A percentile compares a stretch with the other conserved stretches of the same genome.
These are phyloP conservation scores for Friedmanniomyces simplex DNA, from an alignment of 495 filamentous ascomycete genomes.

Conservation along the genomic window DNA sequence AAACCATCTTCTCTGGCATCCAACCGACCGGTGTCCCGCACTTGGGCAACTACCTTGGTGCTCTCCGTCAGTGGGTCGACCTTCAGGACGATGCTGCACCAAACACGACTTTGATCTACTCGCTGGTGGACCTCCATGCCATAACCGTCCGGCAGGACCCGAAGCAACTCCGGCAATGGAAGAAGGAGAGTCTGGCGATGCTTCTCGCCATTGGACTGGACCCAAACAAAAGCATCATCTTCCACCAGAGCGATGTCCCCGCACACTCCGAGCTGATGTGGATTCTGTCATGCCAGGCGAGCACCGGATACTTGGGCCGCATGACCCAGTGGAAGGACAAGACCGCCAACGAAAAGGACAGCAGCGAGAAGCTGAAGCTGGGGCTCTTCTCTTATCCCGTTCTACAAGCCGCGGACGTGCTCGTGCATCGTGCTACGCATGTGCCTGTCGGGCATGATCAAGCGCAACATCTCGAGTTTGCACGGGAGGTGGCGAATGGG, in stretches of 20 bases:
- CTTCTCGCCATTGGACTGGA: constrained; percentile 77
- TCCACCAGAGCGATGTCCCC: constrained; percentile 71
- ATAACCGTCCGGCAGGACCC: constrained; percentile 66
- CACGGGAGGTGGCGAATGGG: constrained; percentile 66
- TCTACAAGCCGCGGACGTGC: constrained; percentile 87
- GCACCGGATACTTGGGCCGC: constrained; percentile 75
- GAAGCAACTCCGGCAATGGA: constrained; percentile 47
- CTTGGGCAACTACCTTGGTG: constrained; percentile 90
- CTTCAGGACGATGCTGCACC: constrained; percentile 54
- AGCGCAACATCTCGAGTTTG: constrained; percentile 85
- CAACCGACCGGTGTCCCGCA: constrained; percentile 95
- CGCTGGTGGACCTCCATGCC: constrained; percentile 85
- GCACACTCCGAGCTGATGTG: constrained; percentile 86
- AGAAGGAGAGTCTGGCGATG: constrained; percentile 63
- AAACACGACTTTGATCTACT: constrained; percentile 59
- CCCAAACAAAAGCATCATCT: constrained; percentile 64
- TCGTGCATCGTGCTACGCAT: constrained; percentile 83
- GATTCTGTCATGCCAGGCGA: constrained; percentile 84
- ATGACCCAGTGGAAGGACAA: constrained; percentile 94
- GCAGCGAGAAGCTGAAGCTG: constrained; percentile 50
- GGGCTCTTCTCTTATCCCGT: constrained; percentile 95
- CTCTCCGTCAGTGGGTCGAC: constrained; percentile 73
- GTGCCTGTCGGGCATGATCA: constrained; percentile 95
- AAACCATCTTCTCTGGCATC: constrained; percentile 81
- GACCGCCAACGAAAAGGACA: constrained; percentile 16